Conservation (phyloP, 768 basidiomycete species). For the Fomitopsis serialis region DNA sequence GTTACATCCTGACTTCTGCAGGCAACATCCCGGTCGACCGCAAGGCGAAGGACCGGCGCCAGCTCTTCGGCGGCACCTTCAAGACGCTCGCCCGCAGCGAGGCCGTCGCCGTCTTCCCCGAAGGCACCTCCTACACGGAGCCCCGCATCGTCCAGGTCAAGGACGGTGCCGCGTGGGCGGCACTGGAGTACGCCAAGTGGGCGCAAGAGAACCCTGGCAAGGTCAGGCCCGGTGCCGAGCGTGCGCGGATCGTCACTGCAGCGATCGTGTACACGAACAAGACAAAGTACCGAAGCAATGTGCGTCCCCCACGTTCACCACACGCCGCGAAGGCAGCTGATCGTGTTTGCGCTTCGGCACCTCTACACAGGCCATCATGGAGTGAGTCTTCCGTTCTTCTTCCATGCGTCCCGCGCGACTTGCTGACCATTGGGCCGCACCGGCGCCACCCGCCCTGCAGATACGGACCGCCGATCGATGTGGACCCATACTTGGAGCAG, state of each 20-base stretch:
- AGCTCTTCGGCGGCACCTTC: conserved; percentile 84
- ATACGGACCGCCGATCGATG: conserved; percentile 75
- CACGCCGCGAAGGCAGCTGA: neutral
- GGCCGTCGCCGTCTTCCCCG: conserved; percentile 90
- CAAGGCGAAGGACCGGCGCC: conserved; percentile 86
- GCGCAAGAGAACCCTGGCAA: conserved; percentile 48
- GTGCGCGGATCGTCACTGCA: conserved; percentile 70
- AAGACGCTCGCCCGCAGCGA: conserved; percentile 75
- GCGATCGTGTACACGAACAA: conserved; percentile 96
- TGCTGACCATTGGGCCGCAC: conserved; percentile 1
- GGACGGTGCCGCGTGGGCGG: conserved; percentile 93
- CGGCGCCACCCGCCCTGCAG: conserved; percentile 33
- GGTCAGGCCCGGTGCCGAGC: conserved; percentile 29
- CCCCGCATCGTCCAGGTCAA: conserved; percentile 89
- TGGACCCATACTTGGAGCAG: conserved; percentile 69
- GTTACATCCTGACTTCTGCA: conserved; percentile 74
- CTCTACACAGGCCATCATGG: conserved; percentile 59
- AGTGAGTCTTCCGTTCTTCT: conserved; percentile 37
- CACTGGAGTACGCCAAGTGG: conserved; percentile 88
- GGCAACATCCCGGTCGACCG: conserved; percentile 99
- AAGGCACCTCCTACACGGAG: conserved; percentile 91
- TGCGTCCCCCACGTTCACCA: conserved; percentile 34
- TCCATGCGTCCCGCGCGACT: neutral
- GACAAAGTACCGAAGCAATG: conserved; percentile 87
- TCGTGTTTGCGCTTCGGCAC: neutral